Base-by-base conservation (phyloP, 2,329 filamentous ascomycete genomes). In the Trichoderma semiorbis region DNA sequence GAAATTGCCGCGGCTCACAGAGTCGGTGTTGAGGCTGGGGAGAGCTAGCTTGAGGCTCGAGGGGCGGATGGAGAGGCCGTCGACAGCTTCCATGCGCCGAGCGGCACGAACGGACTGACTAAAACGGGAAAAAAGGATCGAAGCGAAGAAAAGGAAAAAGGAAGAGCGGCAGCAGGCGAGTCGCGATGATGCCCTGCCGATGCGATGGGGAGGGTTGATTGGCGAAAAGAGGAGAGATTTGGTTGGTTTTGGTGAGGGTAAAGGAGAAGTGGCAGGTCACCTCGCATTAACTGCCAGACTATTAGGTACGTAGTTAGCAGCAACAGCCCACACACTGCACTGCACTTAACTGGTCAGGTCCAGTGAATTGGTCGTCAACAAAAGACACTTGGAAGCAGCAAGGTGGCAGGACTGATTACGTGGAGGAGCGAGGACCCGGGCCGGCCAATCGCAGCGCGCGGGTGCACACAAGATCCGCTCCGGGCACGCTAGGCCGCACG, bases 41-140 rank as follows among this genome's bases (percentile, higher is more conserved):
- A 60, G 72, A 71, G 58, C 57, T 67, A 60, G 70, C 55, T 57
- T 57, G 34, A 74, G 72, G 72, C 76, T 74, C 71, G 71, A 70
- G 71, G 73, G 74, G 76, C 76, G 75, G 72, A 74, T 72, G 70
- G 73, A 73, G 75, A 76, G 76, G 30, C 70, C 68, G 75, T 74
- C 75, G 74, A 76, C 78, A 81, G 80, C 79, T 82, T 80, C 80
- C 79, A 81, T 81, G 80, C 80, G 80, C 81, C 78, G 75, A 74
- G 77, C 78, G 75, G 78, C 77, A 80, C 74, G 68, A 69, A 66
- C 63, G 68, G 74, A 43, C 69, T 61, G 66, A 72, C 39, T 74
- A 73, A 75, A 61, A 72, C 68, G 36, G 67, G 67, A 72, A 71
- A 70, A 69, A 73, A 50, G 50, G 57, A 73, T 69, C 64, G 71